phyloP scores from a whole-genome alignment of 1,284 basidiomycete species.

The Ceratobasidium theobromae region DNA sequence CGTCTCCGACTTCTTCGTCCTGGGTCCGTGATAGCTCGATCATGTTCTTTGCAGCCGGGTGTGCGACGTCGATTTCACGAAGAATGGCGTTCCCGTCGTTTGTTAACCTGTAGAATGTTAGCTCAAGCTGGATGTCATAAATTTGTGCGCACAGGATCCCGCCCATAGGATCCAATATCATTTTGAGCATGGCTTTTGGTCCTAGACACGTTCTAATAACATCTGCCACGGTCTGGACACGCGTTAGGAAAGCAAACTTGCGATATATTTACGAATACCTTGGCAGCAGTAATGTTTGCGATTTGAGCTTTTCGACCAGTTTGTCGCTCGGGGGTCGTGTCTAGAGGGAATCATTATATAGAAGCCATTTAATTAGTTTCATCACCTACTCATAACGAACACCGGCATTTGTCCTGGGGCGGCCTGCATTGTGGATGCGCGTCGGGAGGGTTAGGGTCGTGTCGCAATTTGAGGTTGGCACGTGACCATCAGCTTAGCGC shows the following conservation, averaged over 20 bases:
- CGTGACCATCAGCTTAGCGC: not conserved
- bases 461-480: not conserved
- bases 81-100: slow-evolving; percentile 98
- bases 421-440: slow-evolving; percentile 31
- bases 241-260: slow-evolving; percentile 22
- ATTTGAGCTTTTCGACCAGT: slow-evolving; percentile 94
- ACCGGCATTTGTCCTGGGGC: slow-evolving; percentile 63
- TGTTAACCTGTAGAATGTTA: slow-evolving; percentile 66
- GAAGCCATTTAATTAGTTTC: not conserved
- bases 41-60: slow-evolving; percentile 99
- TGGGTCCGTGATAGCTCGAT: slow-evolving; percentile 97
- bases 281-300: slow-evolving; percentile 96
- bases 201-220: slow-evolving; percentile 98
- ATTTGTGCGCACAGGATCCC: slow-evolving; percentile 76
- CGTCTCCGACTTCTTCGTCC: slow-evolving; percentile 98
- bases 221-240: slow-evolving; percentile 86
- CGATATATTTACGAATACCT: slow-evolving; percentile 56
- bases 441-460: slow-evolving; percentile 26
- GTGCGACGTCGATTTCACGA: slow-evolving; percentile 96
- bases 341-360: slow-evolving; percentile 52
- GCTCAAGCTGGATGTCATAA: not conserved
- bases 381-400: slow-evolving; percentile 67
- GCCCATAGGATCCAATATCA: slow-evolving; percentile 98
- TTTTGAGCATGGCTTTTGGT: slow-evolving; percentile 98
- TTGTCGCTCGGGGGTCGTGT: slow-evolving; percentile 91